Conservation (phyloP, 2,329 filamentous ascomycete genomes). For the Aureobasidium sp. region DNA sequence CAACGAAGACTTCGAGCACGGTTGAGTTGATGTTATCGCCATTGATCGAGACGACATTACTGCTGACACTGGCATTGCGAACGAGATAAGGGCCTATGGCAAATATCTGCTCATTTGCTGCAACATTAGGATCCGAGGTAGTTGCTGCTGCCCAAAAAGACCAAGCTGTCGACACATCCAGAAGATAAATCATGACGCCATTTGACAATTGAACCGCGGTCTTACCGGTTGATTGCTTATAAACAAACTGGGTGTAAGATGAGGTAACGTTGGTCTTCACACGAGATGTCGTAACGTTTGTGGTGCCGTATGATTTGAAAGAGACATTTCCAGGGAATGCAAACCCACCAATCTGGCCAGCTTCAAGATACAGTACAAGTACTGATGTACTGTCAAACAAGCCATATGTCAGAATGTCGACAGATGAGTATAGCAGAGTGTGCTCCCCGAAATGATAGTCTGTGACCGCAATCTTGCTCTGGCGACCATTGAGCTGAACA, state of each 20-base stretch:
- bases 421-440: constrained; percentile 49
- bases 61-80: constrained; percentile 32
- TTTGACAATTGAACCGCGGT: constrained; percentile 44
- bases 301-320: constrained; percentile 14
- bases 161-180: constrained; percentile 49
- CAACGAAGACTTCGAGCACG: constrained; percentile 33
- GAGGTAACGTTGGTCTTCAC: background rate
- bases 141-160: constrained; percentile 50
- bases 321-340: constrained; percentile 17
- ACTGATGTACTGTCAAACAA: constrained; percentile 27
- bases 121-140: constrained; percentile 39
- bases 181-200: constrained; percentile 44
- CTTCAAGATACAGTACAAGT: constrained; percentile 18
- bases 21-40: constrained; percentile 35
- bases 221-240: constrained; percentile 12
- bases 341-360: constrained; percentile 20
- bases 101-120: constrained; percentile 40
- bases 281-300: constrained; percentile 15
- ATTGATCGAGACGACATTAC: constrained; percentile 25
- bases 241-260: constrained; percentile 13
- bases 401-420: constrained; percentile 46
- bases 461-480: constrained; percentile 56
- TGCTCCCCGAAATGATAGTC: constrained; percentile 51
- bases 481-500: constrained; percentile 53
- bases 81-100: constrained; percentile 38